A percentile compares a stretch with the other conserved stretches of the same genome.
Evolutionary conservation across 192 early-diverging fungal species (phyloP).

Genomic region (Thoreauomyces humboldtii): DNA sequence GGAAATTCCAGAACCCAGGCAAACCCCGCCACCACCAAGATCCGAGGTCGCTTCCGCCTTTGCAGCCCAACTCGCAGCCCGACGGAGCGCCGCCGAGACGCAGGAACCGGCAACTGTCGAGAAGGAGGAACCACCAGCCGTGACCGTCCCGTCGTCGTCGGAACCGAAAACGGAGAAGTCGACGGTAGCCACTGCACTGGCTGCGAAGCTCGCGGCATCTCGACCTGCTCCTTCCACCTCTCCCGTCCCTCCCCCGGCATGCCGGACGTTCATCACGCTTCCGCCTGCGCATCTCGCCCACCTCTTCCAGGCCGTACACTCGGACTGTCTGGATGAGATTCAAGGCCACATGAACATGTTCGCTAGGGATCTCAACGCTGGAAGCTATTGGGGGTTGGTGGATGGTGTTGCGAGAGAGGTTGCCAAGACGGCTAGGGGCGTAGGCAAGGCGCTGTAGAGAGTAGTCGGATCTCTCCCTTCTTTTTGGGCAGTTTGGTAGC

Average conservation of each 20-base stretch:
- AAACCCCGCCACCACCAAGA: background rate
- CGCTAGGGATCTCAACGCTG: slow-evolving; percentile 22
- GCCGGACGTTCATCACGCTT: slow-evolving; percentile 20
- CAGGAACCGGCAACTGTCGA: background rate
- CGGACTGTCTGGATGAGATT: slow-evolving; percentile 35
- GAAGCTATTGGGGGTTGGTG: slow-evolving; percentile 35
- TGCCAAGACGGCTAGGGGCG: too few relatives aligned
- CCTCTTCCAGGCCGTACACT: slow-evolving; percentile 26
- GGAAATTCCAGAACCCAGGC: background rate
- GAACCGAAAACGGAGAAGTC: background rate
- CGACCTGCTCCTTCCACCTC: background rate
- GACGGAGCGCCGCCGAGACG: too few relatives aligned
- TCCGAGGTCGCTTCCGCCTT: background rate
- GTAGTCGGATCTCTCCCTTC: too few relatives aligned
- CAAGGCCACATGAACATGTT: slow-evolving; percentile 44
- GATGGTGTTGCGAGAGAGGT: slow-evolving; percentile 26
- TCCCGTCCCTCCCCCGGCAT: background rate
- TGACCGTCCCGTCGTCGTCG: background rate
- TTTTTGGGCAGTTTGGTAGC: too few relatives aligned
- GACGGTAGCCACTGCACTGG: background rate
- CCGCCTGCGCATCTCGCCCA: slow-evolving; percentile 20
- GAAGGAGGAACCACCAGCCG: background rate
- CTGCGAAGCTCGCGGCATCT: background rate
- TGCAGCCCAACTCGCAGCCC: slow-evolving; percentile 5
- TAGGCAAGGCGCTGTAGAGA: too few relatives aligned